phyloP scores from a whole-genome alignment of 2,329 filamentous ascomycete species.

The Colletotrichum sp. region DNA sequence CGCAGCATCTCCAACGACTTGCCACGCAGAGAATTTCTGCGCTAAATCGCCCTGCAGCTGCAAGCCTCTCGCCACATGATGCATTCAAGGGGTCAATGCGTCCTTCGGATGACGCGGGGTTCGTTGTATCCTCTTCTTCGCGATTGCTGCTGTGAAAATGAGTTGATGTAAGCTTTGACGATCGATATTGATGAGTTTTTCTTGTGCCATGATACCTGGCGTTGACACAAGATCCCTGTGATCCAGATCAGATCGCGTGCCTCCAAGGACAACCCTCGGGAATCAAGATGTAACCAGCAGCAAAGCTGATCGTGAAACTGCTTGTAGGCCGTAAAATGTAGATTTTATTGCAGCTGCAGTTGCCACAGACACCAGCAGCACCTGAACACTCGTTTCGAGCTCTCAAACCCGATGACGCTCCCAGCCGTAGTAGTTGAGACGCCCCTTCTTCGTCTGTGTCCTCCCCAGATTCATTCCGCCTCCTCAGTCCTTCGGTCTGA shows the following conservation, averaged over 20 bases:
- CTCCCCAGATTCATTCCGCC: background rate
- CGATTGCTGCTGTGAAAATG: background rate
- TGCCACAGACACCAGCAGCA: conserved; percentile 2
- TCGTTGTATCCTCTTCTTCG: background rate
- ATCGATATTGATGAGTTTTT: background rate
- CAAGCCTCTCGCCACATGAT: conserved; percentile 15
- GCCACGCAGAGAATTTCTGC: background rate
- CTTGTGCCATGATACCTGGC: background rate
- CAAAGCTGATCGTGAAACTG: background rate
- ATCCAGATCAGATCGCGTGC: background rate
- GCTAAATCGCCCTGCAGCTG: background rate
- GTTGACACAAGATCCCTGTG: background rate
- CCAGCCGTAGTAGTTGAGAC: background rate
- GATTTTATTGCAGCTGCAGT: conserved; percentile 14
- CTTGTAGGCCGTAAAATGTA: background rate
- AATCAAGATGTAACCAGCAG: background rate
- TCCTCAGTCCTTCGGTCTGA: background rate
- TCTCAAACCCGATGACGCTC: background rate
- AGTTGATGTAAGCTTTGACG: background rate
- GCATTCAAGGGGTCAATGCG: conserved; percentile 1
- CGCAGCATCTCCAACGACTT: background rate
- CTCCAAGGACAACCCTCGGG: background rate
- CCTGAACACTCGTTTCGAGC: background rate
- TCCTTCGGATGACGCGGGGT: conserved; percentile 5
- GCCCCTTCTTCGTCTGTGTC: background rate